Percentiles rank a stretch among this genome's conserved stretches.
Conservation (phyloP, 331 rosid species). For the Prunus yedoensis region DNA sequence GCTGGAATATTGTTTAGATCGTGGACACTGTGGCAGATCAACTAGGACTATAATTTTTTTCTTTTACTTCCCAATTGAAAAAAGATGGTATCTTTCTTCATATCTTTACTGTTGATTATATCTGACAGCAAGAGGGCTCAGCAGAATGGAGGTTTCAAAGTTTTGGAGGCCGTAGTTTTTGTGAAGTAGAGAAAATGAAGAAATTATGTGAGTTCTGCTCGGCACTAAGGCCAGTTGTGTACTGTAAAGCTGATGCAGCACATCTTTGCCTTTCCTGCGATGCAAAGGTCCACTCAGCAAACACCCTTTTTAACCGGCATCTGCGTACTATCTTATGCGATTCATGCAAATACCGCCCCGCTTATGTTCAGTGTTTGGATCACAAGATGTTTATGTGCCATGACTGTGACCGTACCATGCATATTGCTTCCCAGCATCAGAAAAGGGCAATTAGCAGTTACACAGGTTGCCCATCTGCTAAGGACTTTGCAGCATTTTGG, state of each 20-base stretch:
- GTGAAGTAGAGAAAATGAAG: conserved; percentile 49
- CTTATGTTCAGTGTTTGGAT: conserved; percentile 57
- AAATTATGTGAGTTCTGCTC: conserved; percentile 80
- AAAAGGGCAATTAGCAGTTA: conserved; percentile 59
- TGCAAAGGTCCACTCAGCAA: conserved; percentile 83
- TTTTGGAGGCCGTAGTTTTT: conserved; percentile 2
- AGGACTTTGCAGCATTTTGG: conserved; percentile 76
- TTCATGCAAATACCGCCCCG: conserved; percentile 45
- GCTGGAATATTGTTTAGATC: too few species aligned
- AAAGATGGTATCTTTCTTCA: not conserved
- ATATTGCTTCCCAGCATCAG: conserved; percentile 39
- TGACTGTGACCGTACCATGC: conserved; percentile 60
- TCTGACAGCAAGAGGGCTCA: not conserved
- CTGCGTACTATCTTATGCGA: conserved; percentile 60
- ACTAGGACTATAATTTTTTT: too few species aligned
- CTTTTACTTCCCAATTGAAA: too few species aligned
- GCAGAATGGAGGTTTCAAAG: conserved; percentile 15
- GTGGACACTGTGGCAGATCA: too few species aligned
- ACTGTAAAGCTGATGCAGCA: conserved; percentile 86
- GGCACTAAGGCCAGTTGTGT: conserved; percentile 65
- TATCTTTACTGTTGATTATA: not conserved
- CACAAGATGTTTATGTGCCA: conserved; percentile 67
- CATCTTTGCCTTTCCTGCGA: conserved; percentile 87
- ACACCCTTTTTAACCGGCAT: conserved; percentile 70
- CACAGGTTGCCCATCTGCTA: conserved; percentile 77